Base-by-base conservation (phyloP, 495 filamentous ascomycete genomes). In the Aspergillus asperescens region DNA sequence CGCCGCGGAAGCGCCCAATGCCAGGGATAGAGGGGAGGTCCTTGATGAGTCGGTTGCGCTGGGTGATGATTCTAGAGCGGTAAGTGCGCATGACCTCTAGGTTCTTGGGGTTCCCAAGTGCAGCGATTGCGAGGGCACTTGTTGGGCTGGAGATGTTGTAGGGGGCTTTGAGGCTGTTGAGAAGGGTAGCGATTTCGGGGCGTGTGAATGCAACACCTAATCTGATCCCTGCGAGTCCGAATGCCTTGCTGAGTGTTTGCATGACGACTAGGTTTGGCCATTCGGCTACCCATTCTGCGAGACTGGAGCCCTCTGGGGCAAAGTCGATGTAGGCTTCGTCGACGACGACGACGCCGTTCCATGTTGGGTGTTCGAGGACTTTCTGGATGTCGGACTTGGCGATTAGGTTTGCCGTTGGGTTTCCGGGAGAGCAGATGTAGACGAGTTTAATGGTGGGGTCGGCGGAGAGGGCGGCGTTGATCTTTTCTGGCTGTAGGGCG, bases 291-390 rank as follows among this genome's bases (percentile, higher is more conserved):
- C 87, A 95, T 65, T 95, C 87, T n/a, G 93, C 93, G 15, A 96
- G 77, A 63, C 83, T 88, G 27, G 86, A 80, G 18, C 82, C 84
- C 34, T 87, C 81, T 0, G 85, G 81, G 15, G 94, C 84, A 58
- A 97, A 98, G 67, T 98, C 93, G 55, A 98, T 83, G 69, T 98
- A 98, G 25, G 93, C 93, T 72, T 98, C 93, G 67, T 98, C 94
- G 34, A 98, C 74, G 15, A 95, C 81, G 4, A 97, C 85, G 7
- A 98, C 77, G 10, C 93, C 94, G 69, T 98, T 97, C 91, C 90
- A 98, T 4, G 83, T 89, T 13, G 88, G 85, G 76, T 97, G 90
- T 52, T 86, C 81, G 18, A 98, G 79, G 16, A 97, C 70, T 52
- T 77, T 68, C 44, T 74, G 75, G 46, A 98, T 74, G 50, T 91